These are phyloP conservation scores for Trichoderma simmonsii DNA, from an alignment of 2,329 filamentous ascomycete genomes.

Conservation along the genomic window DNA sequence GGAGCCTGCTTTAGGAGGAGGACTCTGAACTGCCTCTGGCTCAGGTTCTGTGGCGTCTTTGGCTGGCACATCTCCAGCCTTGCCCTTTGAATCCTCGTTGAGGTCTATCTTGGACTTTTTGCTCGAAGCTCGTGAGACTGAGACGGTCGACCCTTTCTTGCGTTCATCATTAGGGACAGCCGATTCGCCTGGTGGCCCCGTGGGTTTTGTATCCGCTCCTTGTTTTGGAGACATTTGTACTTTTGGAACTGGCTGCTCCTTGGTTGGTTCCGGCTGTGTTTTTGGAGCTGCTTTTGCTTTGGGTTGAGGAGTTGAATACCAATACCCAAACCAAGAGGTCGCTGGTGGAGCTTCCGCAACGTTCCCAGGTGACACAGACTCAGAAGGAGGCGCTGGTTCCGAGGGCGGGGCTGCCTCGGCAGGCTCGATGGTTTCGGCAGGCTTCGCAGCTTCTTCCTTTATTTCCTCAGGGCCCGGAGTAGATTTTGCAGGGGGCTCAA, in stretches of 20 bases:
- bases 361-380: constrained; percentile 20
- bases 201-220: neutral
- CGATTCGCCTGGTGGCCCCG: neutral
- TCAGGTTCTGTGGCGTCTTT: constrained; percentile 37
- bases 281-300: constrained; percentile 15
- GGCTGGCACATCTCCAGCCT: constrained; percentile 42
- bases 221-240: neutral
- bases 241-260: neutral
- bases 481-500: constrained; percentile 23
- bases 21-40: constrained; percentile 29
- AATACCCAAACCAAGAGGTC: constrained; percentile 42
- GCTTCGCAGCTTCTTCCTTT: neutral
- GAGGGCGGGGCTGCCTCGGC: constrained; percentile 21
- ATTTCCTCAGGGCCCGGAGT: neutral
- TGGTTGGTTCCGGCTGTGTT: neutral
- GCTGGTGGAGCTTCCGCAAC: constrained; percentile 23
- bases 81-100: constrained; percentile 26
- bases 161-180: constrained; percentile 2
- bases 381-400: constrained; percentile 22
- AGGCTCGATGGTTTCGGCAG: neutral
- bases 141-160: neutral
- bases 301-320: constrained; percentile 30
- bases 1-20: constrained; percentile 53
- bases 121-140: neutral
- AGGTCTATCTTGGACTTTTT: constrained; percentile 2